Evolutionary conservation across 495 filamentous ascomycete genomes (phyloP).

Genomic region (Hypoxylon intermedium): DNA sequence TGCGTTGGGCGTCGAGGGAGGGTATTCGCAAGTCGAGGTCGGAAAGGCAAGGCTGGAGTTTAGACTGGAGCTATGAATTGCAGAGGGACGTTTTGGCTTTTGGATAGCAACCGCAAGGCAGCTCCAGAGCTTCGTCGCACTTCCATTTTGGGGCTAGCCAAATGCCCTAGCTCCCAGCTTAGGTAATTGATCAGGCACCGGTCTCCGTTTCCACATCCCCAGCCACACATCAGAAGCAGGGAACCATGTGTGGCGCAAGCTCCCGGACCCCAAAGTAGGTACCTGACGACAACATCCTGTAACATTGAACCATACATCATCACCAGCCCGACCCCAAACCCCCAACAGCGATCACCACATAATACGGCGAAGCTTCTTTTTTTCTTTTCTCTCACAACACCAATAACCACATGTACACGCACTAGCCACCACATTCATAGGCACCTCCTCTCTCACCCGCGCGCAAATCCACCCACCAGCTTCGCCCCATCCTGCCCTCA

Average conservation of each 20-base stretch:
- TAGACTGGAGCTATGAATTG: slow-evolving; percentile 22
- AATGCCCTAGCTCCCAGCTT: slow-evolving; percentile 18
- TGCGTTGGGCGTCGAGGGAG: slow-evolving; percentile 22
- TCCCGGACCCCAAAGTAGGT: slow-evolving; percentile 16
- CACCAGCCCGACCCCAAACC: slow-evolving; percentile 10
- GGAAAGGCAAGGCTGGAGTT: slow-evolving; percentile 37
- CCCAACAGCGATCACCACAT: background rate
- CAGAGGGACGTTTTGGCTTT: slow-evolving; percentile 15
- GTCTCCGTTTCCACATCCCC: background rate
- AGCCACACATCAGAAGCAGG: slow-evolving; percentile 23
- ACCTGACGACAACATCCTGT: slow-evolving; percentile 43
- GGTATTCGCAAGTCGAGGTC: slow-evolving; percentile 37
- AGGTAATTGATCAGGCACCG: slow-evolving; percentile 17
- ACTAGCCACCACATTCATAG: too few relatives aligned
- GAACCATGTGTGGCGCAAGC: slow-evolving; percentile 42
- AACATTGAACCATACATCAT: too few relatives aligned
- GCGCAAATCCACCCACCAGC: too few relatives aligned
- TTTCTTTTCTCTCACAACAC: background rate
- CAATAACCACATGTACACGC: too few relatives aligned
- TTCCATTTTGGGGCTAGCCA: slow-evolving; percentile 34
- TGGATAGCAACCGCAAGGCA: slow-evolving; percentile 38
- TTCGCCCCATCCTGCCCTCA: too few relatives aligned
- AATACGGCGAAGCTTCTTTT: slow-evolving; percentile 7
- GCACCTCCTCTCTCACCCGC: too few relatives aligned
- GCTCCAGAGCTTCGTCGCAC: slow-evolving; percentile 47